Percentiles rank a stretch among this genome's conserved stretches.
Conservation (phyloP, 1,284 basidiomycete genomes). For the Trametes pubescens region DNA sequence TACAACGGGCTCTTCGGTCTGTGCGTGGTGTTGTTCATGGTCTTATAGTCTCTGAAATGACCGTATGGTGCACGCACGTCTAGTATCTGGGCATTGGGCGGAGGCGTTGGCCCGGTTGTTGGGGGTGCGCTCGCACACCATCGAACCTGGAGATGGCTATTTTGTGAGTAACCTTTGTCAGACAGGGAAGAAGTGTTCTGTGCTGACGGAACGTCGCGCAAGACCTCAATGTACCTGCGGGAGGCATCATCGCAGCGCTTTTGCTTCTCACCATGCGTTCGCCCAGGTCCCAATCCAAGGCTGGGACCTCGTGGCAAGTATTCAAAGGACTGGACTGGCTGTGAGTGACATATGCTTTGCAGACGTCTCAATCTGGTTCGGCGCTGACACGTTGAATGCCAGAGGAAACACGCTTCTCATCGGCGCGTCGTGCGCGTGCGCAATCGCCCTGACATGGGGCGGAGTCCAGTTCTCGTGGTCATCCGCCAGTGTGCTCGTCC, state of each 20-base stretch:
- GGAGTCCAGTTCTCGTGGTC: conserved; percentile 22
- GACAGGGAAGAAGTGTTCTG: no score
- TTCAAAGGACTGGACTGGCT: conserved; percentile 43
- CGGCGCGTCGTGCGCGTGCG: conserved; percentile 2
- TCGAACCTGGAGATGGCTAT: conserved; percentile 28
- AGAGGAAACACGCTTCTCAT: conserved; percentile 25
- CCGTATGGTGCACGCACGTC: not conserved
- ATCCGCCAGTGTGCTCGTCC: conserved; percentile 22
- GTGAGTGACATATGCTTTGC: conserved; percentile 34
- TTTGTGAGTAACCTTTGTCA: conserved; percentile 29
- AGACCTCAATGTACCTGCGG: conserved; percentile 14
- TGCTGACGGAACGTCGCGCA: no score
- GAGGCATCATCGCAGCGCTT: not conserved
- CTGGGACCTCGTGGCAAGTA: conserved; percentile 3
- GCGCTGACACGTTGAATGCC: not conserved
- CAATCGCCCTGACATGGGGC: conserved; percentile 26
- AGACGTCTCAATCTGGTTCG: no score
- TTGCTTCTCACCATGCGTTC: not conserved
- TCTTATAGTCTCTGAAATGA: not conserved
- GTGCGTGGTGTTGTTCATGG: conserved; percentile 5
- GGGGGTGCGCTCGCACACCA: conserved; percentile 20
- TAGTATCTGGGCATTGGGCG: conserved; percentile 18
- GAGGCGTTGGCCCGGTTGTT: conserved; percentile 15
- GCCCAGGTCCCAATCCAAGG: not conserved
- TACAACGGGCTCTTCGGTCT: conserved; percentile 27